Evolutionary conservation across 2,329 filamentous ascomycete species (phyloP).

Genomic region (Xylariaceae sp.): DNA sequence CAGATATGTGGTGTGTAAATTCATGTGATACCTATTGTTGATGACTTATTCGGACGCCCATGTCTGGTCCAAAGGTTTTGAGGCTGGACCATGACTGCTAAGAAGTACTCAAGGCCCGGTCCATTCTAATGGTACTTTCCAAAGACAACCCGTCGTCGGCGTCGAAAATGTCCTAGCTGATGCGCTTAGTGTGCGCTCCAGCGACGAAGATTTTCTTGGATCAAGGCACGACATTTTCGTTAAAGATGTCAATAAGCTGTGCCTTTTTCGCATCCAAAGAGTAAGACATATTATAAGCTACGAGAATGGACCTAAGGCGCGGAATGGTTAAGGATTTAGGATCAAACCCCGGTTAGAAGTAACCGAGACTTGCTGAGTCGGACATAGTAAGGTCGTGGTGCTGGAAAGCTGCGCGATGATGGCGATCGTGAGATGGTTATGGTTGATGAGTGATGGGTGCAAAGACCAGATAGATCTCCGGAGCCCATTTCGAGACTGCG

Average conservation of each 20-base stretch:
- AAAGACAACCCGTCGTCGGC: no score
- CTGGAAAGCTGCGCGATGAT: no score
- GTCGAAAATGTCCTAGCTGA: slow-evolving; percentile 78
- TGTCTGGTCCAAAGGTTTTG: no score
- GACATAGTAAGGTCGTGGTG: slow-evolving; percentile 57
- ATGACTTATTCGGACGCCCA: no score
- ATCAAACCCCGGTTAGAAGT: slow-evolving; percentile 84
- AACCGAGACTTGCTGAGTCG: slow-evolving; percentile 67
- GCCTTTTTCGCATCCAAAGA: slow-evolving; percentile 88
- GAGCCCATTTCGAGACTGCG: no score
- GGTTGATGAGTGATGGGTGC: background rate
- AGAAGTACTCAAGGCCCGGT: no score
- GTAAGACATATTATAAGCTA: slow-evolving; percentile 82
- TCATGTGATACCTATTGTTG: no score
- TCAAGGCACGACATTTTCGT: slow-evolving; percentile 72
- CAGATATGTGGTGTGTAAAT: no score
- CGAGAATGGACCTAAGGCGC: slow-evolving; percentile 82
- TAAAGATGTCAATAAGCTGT: slow-evolving; percentile 81
- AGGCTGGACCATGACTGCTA: no score
- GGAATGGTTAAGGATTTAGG: slow-evolving; percentile 79
- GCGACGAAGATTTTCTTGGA: slow-evolving; percentile 71
- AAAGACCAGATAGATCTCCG: no score
- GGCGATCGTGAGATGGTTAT: background rate
- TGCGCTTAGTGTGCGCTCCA: slow-evolving; percentile 75
- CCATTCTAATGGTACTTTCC: no score